Percentiles rank a stretch among this genome's conserved stretches.
Evolutionary conservation across 108 stramenopile genomes (phyloP).

Genomic region (Stephanodiscus minutulus): DNA sequence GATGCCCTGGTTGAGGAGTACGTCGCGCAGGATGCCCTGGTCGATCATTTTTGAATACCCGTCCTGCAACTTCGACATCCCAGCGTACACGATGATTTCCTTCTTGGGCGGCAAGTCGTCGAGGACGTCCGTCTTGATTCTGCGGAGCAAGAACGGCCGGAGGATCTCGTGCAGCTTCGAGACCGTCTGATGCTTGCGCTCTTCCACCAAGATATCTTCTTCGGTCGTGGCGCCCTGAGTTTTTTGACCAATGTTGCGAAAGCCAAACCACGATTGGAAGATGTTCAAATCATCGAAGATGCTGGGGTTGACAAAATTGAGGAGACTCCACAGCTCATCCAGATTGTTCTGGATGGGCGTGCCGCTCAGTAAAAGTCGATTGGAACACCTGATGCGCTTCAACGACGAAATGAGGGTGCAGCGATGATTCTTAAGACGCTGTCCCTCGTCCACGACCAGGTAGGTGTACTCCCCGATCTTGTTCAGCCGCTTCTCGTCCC

Average conservation of each 20-base stretch:
- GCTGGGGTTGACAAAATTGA: slow-evolving; percentile 98
- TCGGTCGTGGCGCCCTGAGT: slow-evolving; percentile 81
- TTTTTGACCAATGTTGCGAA: slow-evolving; percentile 96
- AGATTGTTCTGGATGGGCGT: slow-evolving; percentile 94
- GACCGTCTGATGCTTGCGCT: slow-evolving; percentile 90
- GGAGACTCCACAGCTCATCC: slow-evolving; percentile 96
- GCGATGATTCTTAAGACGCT: slow-evolving; percentile 96
- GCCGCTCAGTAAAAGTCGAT: slow-evolving; percentile 92
- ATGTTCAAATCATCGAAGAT: slow-evolving; percentile 98
- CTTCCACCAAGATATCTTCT: slow-evolving; percentile 85
- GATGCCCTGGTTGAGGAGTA: slow-evolving; percentile 75
- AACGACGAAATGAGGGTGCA: slow-evolving; percentile 91
- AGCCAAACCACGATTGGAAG: slow-evolving; percentile 98
- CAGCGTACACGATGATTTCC: slow-evolving; percentile 95
- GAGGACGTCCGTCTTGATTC: slow-evolving; percentile 93
- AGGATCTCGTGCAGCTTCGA: slow-evolving; percentile 97
- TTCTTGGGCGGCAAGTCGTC: slow-evolving; percentile 93
- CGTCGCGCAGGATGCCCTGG: slow-evolving; percentile 76
- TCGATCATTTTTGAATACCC: slow-evolving; percentile 84
- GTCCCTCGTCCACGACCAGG: slow-evolving; percentile 98
- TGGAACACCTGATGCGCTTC: slow-evolving; percentile 82
- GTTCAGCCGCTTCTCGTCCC: slow-evolving; percentile 76
- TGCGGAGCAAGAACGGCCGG: slow-evolving; percentile 93
- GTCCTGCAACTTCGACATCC: slow-evolving; percentile 89
- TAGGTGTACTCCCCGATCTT: slow-evolving; percentile 85